These are phyloP conservation scores for Quercus phellos DNA, from an alignment of 331 rosid genomes.

Conservation along the genomic window DNA sequence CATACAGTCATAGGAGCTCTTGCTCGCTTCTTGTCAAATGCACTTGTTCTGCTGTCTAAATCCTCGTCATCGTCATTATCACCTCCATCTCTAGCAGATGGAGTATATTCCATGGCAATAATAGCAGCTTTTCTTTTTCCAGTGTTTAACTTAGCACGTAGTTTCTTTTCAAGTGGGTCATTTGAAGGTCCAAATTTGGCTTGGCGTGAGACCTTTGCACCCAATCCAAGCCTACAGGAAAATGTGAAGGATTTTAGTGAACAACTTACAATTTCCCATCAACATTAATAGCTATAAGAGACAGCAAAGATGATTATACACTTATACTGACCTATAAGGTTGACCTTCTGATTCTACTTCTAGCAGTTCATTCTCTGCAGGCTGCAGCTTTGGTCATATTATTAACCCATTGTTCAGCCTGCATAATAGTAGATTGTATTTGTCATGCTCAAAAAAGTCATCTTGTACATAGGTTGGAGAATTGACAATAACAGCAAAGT, in stretches of 20 bases:
- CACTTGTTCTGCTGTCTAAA: conserved; percentile 60
- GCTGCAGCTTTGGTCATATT: conserved; percentile 51
- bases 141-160: conserved; percentile 32
- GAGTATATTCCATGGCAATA: conserved; percentile 21
- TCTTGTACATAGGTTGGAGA: not conserved
- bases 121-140: conserved; percentile 40
- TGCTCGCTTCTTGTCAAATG: conserved; percentile 59
- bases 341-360: conserved; percentile 34
- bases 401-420: conserved; percentile 77
- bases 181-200: conserved; percentile 30
- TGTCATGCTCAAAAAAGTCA: not conserved
- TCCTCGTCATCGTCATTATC: conserved; percentile 31
- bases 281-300: not conserved
- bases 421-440: conserved; percentile 18
- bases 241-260: not conserved
- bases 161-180: conserved; percentile 42
- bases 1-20: conserved; percentile 21
- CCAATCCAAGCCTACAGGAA: conserved; percentile 64
- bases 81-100: conserved; percentile 8
- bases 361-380: conserved; percentile 39
- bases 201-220: conserved; percentile 48
- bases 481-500: conserved; percentile 3
- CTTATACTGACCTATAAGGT: conserved; percentile 51
- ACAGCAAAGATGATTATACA: conserved; percentile 9
- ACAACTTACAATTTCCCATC: not conserved